Conservation (phyloP, 352 stramenopile species). For the Phytophthora sp. region DNA sequence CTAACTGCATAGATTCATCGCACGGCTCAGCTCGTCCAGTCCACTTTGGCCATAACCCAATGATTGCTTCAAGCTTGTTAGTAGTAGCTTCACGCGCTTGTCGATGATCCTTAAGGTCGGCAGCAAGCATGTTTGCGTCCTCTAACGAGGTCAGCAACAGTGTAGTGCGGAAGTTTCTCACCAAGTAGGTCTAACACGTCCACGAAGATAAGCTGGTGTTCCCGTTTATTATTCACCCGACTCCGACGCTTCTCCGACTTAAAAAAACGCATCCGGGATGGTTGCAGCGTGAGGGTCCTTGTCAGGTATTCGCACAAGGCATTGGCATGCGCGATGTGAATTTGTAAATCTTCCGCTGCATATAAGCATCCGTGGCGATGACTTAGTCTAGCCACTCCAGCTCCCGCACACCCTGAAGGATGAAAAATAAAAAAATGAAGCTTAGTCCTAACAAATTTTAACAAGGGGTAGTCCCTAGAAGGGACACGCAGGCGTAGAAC, state of each 20-base stretch:
- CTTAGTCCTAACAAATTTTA: neutral
- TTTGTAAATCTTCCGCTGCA: constrained; percentile 39
- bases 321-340: constrained; percentile 20
- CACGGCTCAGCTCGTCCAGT: constrained; percentile 25
- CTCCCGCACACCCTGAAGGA: constrained; percentile 36
- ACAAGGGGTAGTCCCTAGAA: too few species aligned
- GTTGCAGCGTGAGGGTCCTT: constrained; percentile 43
- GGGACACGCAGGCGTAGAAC: neutral
- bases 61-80: constrained; percentile 23
- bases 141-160: constrained; percentile 35
- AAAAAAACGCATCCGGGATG: too few species aligned
- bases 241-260: too few species aligned
- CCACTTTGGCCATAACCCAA: constrained; percentile 35
- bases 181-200: constrained; percentile 41
- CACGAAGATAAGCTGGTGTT: constrained; percentile 46
- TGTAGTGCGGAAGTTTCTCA: constrained; percentile 42
- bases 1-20: neutral
- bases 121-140: constrained; percentile 8
- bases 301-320: constrained; percentile 38
- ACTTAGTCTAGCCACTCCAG: constrained; percentile 45
- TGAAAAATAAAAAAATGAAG: too few species aligned
- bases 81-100: constrained; percentile 29
- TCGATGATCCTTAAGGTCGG: constrained; percentile 13
- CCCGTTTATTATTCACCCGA: too few species aligned
- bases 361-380: constrained; percentile 28